Conservation (phyloP, 495 filamentous ascomycete species). For the Penicillium chermesinum region DNA sequence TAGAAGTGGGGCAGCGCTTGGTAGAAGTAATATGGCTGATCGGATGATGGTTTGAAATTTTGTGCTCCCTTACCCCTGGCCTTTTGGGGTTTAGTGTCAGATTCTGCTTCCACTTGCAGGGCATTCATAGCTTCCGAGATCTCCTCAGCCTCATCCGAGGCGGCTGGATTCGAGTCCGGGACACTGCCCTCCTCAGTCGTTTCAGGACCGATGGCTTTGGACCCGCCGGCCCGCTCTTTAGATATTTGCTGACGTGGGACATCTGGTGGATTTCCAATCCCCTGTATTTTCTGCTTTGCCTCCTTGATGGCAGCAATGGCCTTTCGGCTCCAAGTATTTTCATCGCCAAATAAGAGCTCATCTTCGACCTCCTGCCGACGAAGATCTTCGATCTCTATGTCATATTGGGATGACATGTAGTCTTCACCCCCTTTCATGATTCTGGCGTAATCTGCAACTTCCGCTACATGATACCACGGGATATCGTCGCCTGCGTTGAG, state of each 20-base stretch:
- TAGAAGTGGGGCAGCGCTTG: slow-evolving; percentile 87
- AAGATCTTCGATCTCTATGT: slow-evolving; percentile 70
- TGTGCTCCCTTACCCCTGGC: slow-evolving; percentile 25
- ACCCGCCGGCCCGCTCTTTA: slow-evolving; percentile 37
- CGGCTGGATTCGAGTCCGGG: slow-evolving; percentile 8
- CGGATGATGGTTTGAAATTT: slow-evolving; percentile 19
- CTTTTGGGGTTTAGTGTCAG: slow-evolving; percentile 16
- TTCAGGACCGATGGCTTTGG: not conserved
- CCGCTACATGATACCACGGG: slow-evolving; percentile 91
- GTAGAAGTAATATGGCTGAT: slow-evolving; percentile 74
- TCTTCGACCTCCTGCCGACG: slow-evolving; percentile 76
- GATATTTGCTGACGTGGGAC: slow-evolving; percentile 43
- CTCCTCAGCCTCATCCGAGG: slow-evolving; percentile 19
- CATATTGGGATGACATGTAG: slow-evolving; percentile 78
- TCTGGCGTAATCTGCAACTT: slow-evolving; percentile 89
- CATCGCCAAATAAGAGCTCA: slow-evolving; percentile 88
- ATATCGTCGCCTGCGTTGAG: slow-evolving; percentile 65
- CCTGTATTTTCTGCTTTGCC: slow-evolving; percentile 64
- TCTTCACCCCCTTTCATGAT: slow-evolving; percentile 91
- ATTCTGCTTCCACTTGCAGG: slow-evolving; percentile 14
- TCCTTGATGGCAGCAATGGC: slow-evolving; percentile 67
- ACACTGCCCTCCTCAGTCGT: slow-evolving; percentile 36
- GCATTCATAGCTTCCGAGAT: slow-evolving; percentile 28
- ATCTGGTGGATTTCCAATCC: slow-evolving; percentile 66
- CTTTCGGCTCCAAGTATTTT: slow-evolving; percentile 84